Base-by-base conservation (phyloP, 2,329 filamentous ascomycete genomes). In the Fusarium sp. region DNA sequence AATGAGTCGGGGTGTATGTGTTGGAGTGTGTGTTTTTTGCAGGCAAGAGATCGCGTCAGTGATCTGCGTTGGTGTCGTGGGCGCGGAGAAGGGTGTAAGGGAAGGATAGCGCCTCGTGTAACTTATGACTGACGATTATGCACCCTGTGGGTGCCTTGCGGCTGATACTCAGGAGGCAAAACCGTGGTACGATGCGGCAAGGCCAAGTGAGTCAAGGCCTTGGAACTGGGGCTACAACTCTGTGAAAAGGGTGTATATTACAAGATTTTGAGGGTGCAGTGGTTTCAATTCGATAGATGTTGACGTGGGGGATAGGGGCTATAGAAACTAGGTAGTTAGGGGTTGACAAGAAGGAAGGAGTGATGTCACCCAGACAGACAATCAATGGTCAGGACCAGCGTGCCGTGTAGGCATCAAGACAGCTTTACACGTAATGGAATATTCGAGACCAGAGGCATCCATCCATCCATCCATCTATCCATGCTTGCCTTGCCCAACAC, bases 361-460 rank as follows among this genome's bases (percentile, higher is more conserved):
- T 65, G 37, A 54, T 67, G 64, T 54, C 66, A 73, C 60, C 61
- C 60, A 52, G 66, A 66, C 61, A 34, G 35, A 29, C 45, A 29
- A 50, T 18, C 13, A 57, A 72, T 62, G 27, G 66, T 57, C 57
- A 65, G 63, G 50, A 65, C 59, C 62, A 62, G 50, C 38, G 63
- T 69, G 76, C 69, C 68, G 64, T 64, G 58, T 61, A 74, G 73
- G 75, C 76, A 69, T 66, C 69, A 59, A 71, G 62, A 73, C 68
- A 74, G 60, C 65, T 59, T 64, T 78, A 70, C 70, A 71, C 64
- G 66, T 70, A 73, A 76, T 76, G 76, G 64, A 76, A 73, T 66
- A 69, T 69, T 70, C 66, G 58, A 72, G 70, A 71, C 67, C 58
- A 59, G 50, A 37, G 34, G 42, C 58, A 31, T 35, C 34, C 42